Evolutionary conservation across 1,139 yeast species (phyloP).

Genomic region (Debaryomycetaceae sp.): DNA sequence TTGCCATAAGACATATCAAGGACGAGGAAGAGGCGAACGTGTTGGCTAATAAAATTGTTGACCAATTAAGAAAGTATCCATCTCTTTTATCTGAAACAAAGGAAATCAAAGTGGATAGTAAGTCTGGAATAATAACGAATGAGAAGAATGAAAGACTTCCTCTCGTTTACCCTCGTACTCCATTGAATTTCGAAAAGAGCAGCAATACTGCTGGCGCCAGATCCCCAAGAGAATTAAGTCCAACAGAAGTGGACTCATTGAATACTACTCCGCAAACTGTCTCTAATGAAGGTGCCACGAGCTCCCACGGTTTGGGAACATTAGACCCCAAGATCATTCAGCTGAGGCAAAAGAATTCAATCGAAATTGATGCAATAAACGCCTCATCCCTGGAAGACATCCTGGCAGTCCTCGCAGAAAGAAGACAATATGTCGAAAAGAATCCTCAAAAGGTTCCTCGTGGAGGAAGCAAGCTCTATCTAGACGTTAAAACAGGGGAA

Average conservation of each 20-base stretch:
- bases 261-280: neutral
- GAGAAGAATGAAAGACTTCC: constrained; percentile 20
- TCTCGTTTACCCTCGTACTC: neutral
- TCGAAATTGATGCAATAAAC: neutral
- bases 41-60: constrained; percentile 30
- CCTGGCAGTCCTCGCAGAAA: neutral
- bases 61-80: constrained; percentile 23
- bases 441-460: neutral
- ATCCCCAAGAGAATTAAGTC: no score
- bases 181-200: no score
- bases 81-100: constrained; percentile 21
- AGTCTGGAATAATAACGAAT: constrained; percentile 29
- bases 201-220: no score
- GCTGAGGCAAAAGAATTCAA: neutral
- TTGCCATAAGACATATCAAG: constrained; percentile 29
- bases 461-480: neutral
- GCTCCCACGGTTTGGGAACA: neutral
- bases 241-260: neutral
- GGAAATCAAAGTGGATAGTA: constrained; percentile 30
- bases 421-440: neutral
- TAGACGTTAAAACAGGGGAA: neutral
- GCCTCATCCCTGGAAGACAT: neutral
- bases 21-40: constrained; percentile 25
- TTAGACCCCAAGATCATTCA: neutral
- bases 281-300: neutral